A percentile compares a stretch with the other conserved stretches of the same genome.
These are phyloP conservation scores for Blumeria graminis DNA, from an alignment of 2,329 filamentous ascomycete genomes.

Conservation along the genomic window DNA sequence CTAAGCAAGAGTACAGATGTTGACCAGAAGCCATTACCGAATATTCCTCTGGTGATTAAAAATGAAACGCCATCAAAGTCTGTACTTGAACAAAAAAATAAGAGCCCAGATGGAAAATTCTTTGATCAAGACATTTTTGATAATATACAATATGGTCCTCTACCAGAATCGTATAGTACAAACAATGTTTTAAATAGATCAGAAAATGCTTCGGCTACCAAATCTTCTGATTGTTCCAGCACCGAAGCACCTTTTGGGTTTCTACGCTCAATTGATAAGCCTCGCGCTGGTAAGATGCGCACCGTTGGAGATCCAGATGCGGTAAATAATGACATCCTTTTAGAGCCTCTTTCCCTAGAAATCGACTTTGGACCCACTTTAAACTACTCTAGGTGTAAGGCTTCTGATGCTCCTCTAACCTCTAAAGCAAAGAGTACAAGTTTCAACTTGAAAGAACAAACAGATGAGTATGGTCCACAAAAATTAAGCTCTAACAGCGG, in stretches of 20 bases:
- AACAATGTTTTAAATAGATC: constrained; percentile 2
- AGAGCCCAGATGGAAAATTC: constrained; percentile 16
- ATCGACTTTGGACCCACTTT: constrained; percentile 75
- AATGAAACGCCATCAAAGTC: not conserved
- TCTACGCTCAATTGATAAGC: constrained; percentile 32
- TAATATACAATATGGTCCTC: constrained; percentile 8
- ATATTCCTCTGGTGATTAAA: not conserved
- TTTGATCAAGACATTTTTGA: constrained; percentile 26
- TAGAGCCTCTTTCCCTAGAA: constrained; percentile 24
- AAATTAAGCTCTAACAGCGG: constrained; percentile 6
- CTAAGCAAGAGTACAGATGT: constrained; percentile 11
- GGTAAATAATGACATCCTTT: constrained; percentile 18
- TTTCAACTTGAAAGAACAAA: constrained; percentile 25
- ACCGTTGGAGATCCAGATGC: constrained; percentile 32
- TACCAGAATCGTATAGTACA: not conserved
- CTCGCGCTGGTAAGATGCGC: constrained; percentile 57
- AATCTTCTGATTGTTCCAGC: constrained; percentile 58
- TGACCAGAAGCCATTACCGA: constrained; percentile 27
- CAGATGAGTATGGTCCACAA: constrained; percentile 4
- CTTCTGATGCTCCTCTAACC: constrained; percentile 35
- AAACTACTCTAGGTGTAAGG: constrained; percentile 19
- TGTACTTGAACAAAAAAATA: too few species aligned
- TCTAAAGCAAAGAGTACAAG: constrained; percentile 21
- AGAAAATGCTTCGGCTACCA: constrained; percentile 20
- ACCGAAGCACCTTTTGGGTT: constrained; percentile 17